phyloP scores from a whole-genome alignment of 164 flowering plant species.

The Kingdonia uniflora region DNA sequence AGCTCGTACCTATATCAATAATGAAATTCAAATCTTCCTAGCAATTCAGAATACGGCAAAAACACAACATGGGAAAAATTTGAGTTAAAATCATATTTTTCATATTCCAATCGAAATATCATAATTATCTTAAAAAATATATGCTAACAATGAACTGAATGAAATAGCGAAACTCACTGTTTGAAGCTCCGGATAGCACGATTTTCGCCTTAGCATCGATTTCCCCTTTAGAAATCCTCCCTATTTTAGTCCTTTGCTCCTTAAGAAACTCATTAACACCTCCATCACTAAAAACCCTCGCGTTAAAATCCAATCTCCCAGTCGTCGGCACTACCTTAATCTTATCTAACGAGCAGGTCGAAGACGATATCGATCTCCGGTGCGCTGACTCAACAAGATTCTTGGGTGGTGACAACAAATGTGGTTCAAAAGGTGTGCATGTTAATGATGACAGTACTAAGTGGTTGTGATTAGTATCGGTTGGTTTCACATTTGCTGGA shows the following conservation, averaged over 20 bases:
- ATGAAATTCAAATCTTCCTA: too few relatives aligned
- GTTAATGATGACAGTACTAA: slow-evolving; percentile 27
- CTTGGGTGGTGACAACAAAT: slow-evolving; percentile 37
- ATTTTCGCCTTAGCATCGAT: slow-evolving; percentile 37
- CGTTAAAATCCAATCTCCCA: slow-evolving; percentile 10
- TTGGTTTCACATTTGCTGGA: slow-evolving; percentile 6
- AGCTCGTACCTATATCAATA: slow-evolving; percentile 47
- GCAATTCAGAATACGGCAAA: too few relatives aligned
- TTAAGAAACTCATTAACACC: slow-evolving; percentile 46
- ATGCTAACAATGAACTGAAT: too few relatives aligned
- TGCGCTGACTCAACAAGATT: slow-evolving; percentile 36
- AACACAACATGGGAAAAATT: too few relatives aligned
- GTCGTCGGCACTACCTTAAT: slow-evolving; percentile 3
- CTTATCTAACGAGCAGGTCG: slow-evolving; percentile 37
- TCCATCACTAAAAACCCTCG: slow-evolving; percentile 1
- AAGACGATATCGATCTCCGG: slow-evolving; percentile 40
- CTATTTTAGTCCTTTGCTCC: slow-evolving; percentile 36
- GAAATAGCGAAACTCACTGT: slow-evolving; percentile 28
- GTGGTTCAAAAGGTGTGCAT: slow-evolving; percentile 15
- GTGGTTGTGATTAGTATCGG: slow-evolving; percentile 2
- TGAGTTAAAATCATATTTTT: too few relatives aligned
- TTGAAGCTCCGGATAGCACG: slow-evolving; percentile 51
- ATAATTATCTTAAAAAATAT: too few relatives aligned
- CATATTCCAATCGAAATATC: too few relatives aligned
- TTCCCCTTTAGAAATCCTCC: slow-evolving; percentile 32